Percentiles rank a stretch among this genome's conserved stretches.
Evolutionary conservation across 2,329 filamentous ascomycete species (phyloP).

Genomic region (Fusarium sp.): DNA sequence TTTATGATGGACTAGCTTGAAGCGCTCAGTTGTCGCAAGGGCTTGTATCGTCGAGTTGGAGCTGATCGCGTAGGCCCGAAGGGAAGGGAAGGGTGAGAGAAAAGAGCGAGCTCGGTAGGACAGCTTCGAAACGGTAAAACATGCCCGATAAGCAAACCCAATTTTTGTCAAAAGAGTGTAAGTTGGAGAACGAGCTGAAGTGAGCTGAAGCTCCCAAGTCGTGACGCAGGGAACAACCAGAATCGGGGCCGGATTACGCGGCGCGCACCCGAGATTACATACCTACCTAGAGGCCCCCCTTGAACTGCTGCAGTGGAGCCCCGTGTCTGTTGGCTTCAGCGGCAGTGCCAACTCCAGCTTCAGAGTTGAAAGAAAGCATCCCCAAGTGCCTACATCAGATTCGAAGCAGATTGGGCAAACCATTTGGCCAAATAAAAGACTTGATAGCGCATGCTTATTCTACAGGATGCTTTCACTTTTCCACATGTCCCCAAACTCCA

Average conservation of each 20-base stretch:
- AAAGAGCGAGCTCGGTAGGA: constrained; percentile 7
- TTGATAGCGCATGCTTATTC: constrained; percentile 33
- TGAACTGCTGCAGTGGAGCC: neutral
- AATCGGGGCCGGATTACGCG: constrained; percentile 23
- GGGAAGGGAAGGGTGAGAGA: neutral
- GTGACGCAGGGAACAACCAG: constrained; percentile 1
- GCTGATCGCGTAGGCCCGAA: neutral
- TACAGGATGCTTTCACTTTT: constrained; percentile 42
- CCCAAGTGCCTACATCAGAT: neutral
- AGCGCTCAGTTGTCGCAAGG: constrained; percentile 4
- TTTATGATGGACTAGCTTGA: neutral
- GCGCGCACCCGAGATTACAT: constrained; percentile 29
- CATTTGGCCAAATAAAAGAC: constrained; percentile 17
- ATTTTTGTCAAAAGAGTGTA: constrained; percentile 7
- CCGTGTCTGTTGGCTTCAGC: too few relatives aligned
- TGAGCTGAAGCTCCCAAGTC: constrained; percentile 1
- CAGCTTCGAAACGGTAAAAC: neutral
- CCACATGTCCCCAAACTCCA: constrained; percentile 41
- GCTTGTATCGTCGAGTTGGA: constrained; percentile 7
- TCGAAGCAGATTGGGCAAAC: too few relatives aligned
- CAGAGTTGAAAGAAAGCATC: too few relatives aligned
- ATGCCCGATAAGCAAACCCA: neutral
- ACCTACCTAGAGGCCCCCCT: constrained; percentile 13
- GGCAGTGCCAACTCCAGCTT: neutral
- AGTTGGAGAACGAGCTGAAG: constrained; percentile 4